Base-by-base conservation (phyloP, 352 stramenopile genomes). In the Thalassiosira ordinaria region DNA sequence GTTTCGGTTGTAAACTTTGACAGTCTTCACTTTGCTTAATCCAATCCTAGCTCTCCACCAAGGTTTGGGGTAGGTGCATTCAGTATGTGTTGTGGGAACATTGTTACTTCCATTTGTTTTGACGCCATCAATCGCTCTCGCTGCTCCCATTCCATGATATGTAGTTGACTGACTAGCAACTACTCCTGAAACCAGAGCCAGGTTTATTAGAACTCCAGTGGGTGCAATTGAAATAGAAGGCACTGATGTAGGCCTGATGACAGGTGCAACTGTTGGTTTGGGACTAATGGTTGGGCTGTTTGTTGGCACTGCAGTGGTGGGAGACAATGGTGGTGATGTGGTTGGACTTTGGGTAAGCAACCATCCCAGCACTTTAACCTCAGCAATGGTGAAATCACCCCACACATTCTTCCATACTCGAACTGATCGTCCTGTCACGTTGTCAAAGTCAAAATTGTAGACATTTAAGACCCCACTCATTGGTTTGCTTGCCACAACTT, bases 71-170 rank as follows among this genome's bases (percentile, higher is more conserved):
- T 62, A 59, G 2, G 7, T 22, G 61, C 69, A 73, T n/a, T n/a
- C n/a, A 1, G 69, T 78, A 24, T 64, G 46, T n/a, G 26, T 55
- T 14, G 51, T 22, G n/a, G 69, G 52, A n/a, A 24, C 35, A 55
- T 20, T 33, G 5, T 5, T 3, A 26, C 35, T 74, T 8, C 0
- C 49, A 5, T 18, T 24, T 59, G 70, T 14, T 0, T 18, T 59
- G 37, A 44, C 55, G 31, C 67, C 67, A 29, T 77, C 67, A 20
- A 77, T 70, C 9, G 67, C 67, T 26, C 67, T 33, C 8, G n/a
- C 52, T 13, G 67, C 67, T 37, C 16, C 46, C 35, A 31, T 56
- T n/a, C 56, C 67, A 31, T 51, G 49, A 29, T 56, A 77, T 51
- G 29, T 47, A 9, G 4, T 31, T n/a, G 29, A 39, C 16, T 47